Evolutionary conservation across 2,329 filamentous ascomycete species (phyloP).

Genomic region (Tympanopsis confertula): DNA sequence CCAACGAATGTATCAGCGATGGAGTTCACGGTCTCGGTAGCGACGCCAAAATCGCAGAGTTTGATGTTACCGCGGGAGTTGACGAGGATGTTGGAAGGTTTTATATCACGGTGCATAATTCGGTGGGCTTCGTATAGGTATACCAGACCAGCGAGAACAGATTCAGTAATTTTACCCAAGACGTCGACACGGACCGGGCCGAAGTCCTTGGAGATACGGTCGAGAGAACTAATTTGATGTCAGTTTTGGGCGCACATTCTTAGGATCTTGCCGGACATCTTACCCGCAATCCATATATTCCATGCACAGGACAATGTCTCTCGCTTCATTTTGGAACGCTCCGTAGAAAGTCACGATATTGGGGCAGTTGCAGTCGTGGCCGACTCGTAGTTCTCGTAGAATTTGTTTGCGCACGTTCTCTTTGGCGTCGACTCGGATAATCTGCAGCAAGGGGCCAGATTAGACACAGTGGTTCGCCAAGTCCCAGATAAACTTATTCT

Average conservation of each 20-base stretch:
- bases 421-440: constrained; percentile 97
- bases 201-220: constrained; percentile 87
- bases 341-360: constrained; percentile 98
- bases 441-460: constrained; percentile 47
- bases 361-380: constrained; percentile 93
- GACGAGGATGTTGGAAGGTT: constrained; percentile 92
- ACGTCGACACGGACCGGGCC: constrained; percentile 93
- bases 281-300: constrained; percentile 99
- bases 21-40: constrained; percentile 92
- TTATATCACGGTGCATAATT: constrained; percentile 99
- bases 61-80: constrained; percentile 94
- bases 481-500: background rate
- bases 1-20: constrained; percentile 97
- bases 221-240: constrained; percentile 56
- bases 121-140: constrained; percentile 93
- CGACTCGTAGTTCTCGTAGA: constrained; percentile 91
- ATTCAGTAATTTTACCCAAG: constrained; percentile 92
- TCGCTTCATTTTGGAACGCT: constrained; percentile 89
- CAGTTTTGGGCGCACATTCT: too few species aligned
- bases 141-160: constrained; percentile 80
- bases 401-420: constrained; percentile 95
- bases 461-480: background rate
- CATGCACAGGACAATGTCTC: constrained; percentile 99
- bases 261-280: too few species aligned
- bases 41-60: constrained; percentile 97